phyloP scores from a whole-genome alignment of 768 basidiomycete genomes.

The Naganishia randhawae region DNA sequence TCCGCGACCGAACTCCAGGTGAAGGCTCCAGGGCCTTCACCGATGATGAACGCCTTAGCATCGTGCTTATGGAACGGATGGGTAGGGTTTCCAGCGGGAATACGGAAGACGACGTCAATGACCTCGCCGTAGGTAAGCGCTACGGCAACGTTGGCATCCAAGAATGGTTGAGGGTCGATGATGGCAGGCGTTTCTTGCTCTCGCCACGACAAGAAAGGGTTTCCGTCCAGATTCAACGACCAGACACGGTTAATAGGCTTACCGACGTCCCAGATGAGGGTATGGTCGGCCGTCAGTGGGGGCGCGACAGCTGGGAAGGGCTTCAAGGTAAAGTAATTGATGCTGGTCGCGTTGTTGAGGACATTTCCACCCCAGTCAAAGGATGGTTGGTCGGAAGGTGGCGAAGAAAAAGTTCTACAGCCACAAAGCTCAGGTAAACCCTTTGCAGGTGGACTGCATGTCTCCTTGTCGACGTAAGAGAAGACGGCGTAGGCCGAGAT shows the following conservation, averaged over 20 bases:
- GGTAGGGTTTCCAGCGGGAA: conserved; percentile 23
- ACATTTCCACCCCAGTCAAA: conserved; percentile 21
- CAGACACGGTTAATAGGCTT: conserved; percentile 25
- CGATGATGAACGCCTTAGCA: conserved; percentile 22
- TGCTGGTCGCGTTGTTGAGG: conserved; percentile 8
- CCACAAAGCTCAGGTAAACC: conserved; percentile 24
- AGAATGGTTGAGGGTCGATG: conserved; percentile 21
- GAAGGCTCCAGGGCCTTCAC: conserved; percentile 20
- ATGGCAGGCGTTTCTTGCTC: conserved; percentile 26
- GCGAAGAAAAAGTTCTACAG: conserved; percentile 9
- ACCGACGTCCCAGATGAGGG: conserved; percentile 23
- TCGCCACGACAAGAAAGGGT: conserved; percentile 26
- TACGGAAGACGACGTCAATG: conserved; percentile 27
- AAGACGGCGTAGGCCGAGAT: conserved; percentile 25
- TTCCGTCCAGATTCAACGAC: conserved; percentile 24
- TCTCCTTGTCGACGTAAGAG: conserved; percentile 17
- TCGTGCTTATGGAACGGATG: conserved; percentile 30
- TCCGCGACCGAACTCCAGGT: conserved; percentile 25
- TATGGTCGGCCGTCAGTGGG: not conserved
- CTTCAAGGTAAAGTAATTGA: conserved; percentile 13
- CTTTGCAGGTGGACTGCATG: conserved; percentile 5
- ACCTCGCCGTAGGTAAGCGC: conserved; percentile 21
- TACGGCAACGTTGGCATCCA: conserved; percentile 27
- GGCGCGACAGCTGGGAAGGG: conserved; percentile 24
- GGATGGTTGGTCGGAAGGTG: conserved; percentile 20